Conservation (phyloP, 306 rosid genomes). For the Rubus parviflorus region DNA sequence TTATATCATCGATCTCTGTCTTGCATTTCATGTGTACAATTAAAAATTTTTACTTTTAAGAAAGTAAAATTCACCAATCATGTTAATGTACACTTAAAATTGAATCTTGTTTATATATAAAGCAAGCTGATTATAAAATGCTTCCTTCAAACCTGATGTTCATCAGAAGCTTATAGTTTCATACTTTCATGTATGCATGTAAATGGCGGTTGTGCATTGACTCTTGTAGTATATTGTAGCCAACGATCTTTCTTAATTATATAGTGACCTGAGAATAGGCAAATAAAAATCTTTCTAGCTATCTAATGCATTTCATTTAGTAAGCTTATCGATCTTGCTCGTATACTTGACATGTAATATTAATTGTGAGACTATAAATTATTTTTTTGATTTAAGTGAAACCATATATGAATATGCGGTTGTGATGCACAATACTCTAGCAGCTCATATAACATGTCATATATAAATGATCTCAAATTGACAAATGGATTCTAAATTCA, state of each 20-base stretch:
- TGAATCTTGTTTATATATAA: neutral
- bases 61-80: neutral
- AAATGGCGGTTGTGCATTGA: neutral
- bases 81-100: neutral
- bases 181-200: neutral
- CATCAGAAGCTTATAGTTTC: neutral
- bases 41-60: neutral
- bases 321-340: neutral
- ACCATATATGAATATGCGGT: neutral
- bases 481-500: neutral
- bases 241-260: neutral
- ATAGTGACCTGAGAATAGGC: neutral
- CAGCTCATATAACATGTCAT: neutral
- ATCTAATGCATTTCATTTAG: no score
- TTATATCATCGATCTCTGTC: neutral
- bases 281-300: neutral
- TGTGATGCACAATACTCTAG: neutral
- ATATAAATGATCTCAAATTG: neutral
- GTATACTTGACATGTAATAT: neutral
- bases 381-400: neutral
- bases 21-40: neutral
- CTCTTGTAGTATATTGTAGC: neutral
- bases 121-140: neutral
- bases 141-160: neutral
- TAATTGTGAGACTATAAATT: neutral